A percentile compares a stretch with the other conserved stretches of the same genome.
Conservation (phyloP, 2,329 filamentous ascomycete genomes). For the Alternaria hordeiaustralica region DNA sequence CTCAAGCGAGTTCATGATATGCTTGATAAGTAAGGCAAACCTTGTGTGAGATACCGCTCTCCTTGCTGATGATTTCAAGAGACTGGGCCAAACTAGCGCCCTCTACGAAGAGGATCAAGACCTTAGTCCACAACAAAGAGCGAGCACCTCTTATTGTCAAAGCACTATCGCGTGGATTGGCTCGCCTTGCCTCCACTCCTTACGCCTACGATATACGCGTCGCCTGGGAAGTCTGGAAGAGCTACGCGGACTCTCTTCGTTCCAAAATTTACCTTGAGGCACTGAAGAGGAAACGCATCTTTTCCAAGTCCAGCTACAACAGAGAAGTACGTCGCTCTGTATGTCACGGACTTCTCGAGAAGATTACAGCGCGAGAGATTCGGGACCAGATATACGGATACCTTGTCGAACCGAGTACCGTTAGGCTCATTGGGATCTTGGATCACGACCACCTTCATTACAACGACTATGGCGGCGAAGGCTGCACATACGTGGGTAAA, state of each 20-base stretch:
- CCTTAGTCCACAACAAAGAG: background rate
- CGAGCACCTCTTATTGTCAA: background rate
- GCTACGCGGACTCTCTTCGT: background rate
- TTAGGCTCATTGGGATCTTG: background rate
- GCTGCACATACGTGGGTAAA: no score
- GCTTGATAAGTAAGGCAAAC: background rate
- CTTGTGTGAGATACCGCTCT: background rate
- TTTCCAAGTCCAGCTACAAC: background rate
- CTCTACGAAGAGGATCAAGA: no score
- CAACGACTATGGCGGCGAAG: no score
- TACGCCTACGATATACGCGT: background rate
- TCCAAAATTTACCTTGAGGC: background rate
- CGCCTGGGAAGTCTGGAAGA: background rate
- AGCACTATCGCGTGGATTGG: background rate
- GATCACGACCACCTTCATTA: no score
- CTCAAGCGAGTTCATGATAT: background rate
- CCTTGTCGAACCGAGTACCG: fast-evolving
- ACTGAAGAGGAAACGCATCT: background rate
- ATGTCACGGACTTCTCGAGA: background rate
- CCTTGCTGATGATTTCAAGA: background rate
- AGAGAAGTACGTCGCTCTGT: background rate
- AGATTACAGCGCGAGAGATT: background rate
- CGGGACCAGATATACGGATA: background rate
- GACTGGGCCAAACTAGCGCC: background rate
- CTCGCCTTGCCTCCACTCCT: background rate